Evolutionary conservation across 805 yeast genomes (phyloP), one percentile per base, ranked within the genome.

Genomic region (Hanseniaspora singularis): DNA sequence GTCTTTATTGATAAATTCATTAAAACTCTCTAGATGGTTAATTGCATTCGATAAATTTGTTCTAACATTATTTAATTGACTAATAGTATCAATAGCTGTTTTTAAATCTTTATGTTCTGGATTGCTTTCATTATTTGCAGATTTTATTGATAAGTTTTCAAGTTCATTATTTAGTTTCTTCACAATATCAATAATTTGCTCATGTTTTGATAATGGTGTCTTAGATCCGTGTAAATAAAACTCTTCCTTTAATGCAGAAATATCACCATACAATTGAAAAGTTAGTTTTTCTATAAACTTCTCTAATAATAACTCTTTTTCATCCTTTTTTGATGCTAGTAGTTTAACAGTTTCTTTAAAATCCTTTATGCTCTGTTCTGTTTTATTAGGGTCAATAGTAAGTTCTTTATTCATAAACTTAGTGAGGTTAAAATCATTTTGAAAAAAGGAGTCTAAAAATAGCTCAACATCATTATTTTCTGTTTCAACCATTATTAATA

Each of bases 201-300:
- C 39, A 37, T 41, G 46, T 15, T 33, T 33, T n/a, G 26, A 18
- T 8, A 41, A 26, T 18, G 39, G 22, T 9, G 31, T n/a, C 7
- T 27, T 31, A 20, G 10, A 18, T 38, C 52, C 62, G 30, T 53
- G 59, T 5, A 51, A 38, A 9, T 23, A 3, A 10, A 36, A n/a
- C 22, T 53, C 58, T 32, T 51, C 51, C 26, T 54, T 57, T n/a
- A 49, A 42, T 16, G 39, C 50, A 38, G 57, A 61, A 6, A 57
- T 39, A n/a, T 53, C 54, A 26, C 49, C 50, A 38, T 57, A 57
- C 6, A 57, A 33, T 27, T 53, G 51, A 10, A 20, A 3, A 2
- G 41, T 20, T 16, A 44, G 15, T 15, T 33, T 36, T 24, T 37
- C 42, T 16, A 36, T 37, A 31, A 44, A 37, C 7, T 15, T 24